Conservation (phyloP, 2,329 filamentous ascomycete species). For the Tolypocladium pustulatum region DNA sequence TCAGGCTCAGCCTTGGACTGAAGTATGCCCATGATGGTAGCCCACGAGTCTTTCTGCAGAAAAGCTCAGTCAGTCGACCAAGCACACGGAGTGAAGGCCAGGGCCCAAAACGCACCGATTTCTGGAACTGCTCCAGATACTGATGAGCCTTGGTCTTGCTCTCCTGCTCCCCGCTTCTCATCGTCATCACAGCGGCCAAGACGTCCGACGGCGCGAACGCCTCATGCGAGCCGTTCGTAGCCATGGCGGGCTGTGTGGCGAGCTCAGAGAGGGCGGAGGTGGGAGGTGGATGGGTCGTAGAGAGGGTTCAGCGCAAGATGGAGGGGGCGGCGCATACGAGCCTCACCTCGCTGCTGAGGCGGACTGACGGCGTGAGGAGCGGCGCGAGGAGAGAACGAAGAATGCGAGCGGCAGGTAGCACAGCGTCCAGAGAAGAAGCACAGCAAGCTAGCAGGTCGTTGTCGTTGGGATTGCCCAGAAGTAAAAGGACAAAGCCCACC, state of each 20-base stretch:
- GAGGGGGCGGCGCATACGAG: background rate
- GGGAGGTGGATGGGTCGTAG: background rate
- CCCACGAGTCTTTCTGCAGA: slow-evolving; percentile 80
- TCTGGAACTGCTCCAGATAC: slow-evolving; percentile 91
- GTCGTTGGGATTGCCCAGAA: background rate
- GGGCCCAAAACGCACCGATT: slow-evolving; percentile 56
- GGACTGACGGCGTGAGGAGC: background rate
- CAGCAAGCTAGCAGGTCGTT: background rate
- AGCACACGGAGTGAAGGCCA: background rate
- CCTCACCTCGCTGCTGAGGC: background rate
- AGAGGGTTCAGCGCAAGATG: background rate
- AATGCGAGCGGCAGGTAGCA: background rate
- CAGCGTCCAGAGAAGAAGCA: background rate
- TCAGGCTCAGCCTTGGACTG: slow-evolving; percentile 73
- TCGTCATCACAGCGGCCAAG: slow-evolving; percentile 78
- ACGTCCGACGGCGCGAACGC: slow-evolving; percentile 67
- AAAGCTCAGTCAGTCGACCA: background rate
- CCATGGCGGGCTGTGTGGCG: slow-evolving; percentile 40
- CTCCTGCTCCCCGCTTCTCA: slow-evolving; percentile 74
- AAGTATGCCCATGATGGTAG: slow-evolving; percentile 73
- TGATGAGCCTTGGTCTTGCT: slow-evolving; percentile 86
- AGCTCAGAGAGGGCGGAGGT: background rate
- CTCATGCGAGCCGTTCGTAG: slow-evolving; percentile 53
- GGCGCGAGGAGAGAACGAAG: background rate
- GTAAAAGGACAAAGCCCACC: slow-evolving; percentile 17